Conservation (phyloP, 139 green algal species). For the Dunaliella primolecta region DNA sequence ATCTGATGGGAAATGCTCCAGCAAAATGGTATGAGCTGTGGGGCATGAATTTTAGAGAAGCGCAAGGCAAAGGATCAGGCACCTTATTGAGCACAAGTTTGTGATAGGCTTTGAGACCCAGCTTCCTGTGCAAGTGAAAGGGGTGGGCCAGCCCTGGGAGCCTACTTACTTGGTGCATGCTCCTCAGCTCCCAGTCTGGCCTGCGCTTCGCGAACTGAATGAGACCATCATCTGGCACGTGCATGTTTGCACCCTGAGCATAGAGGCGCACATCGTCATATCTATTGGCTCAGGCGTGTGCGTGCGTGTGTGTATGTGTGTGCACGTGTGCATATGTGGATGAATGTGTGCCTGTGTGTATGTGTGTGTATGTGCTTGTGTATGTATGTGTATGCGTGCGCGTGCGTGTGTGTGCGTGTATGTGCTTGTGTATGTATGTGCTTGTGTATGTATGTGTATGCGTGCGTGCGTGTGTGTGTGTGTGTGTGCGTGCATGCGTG, state of each 20-base stretch:
- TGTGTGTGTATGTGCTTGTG: neutral
- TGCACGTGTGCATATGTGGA: neutral
- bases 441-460: neutral
- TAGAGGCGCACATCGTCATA: no score
- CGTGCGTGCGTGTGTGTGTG: neutral
- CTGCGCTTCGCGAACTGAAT: slow-evolving; percentile 8
- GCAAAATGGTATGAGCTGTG: no score
- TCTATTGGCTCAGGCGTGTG: no score
- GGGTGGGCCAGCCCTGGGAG: no score
- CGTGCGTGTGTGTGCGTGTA: neutral
- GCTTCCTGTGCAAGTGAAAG: no score
- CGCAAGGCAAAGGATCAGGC: no score
- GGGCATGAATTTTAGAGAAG: no score
- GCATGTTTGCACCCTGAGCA: no score
- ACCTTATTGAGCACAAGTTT: no score
- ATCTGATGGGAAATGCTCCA: no score
- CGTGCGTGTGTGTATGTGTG: neutral
- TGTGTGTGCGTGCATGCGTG: neutral
- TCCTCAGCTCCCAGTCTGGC: neutral
- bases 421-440: neutral
- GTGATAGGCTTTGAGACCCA: no score
- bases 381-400: neutral
- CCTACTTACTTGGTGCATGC: neutral
- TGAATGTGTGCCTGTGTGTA: neutral
- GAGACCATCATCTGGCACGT: neutral